Evolutionary conservation across 306 rosid genomes (phyloP).

Genomic region (Alnus glutinosa): DNA sequence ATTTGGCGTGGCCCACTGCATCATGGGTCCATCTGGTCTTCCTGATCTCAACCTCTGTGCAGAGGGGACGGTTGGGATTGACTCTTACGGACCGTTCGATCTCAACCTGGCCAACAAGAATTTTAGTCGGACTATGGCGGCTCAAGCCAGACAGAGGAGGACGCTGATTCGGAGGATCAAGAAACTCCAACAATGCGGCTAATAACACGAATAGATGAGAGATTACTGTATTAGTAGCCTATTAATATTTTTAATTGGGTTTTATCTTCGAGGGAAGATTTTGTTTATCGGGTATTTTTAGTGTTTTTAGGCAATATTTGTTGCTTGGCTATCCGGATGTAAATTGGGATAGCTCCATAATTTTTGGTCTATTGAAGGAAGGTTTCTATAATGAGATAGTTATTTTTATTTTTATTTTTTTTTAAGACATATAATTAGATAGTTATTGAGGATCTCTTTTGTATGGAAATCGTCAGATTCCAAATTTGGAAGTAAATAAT

Average conservation of each 20-base stretch:
- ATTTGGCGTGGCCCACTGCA: not conserved
- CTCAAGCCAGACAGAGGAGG: conserved; percentile 54
- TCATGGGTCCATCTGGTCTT: conserved; percentile 30
- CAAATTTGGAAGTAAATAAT: not conserved
- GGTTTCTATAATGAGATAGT: not conserved
- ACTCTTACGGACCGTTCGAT: conserved; percentile 32
- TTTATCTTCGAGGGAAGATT: not conserved
- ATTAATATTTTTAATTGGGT: not conserved
- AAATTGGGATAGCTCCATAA: not conserved
- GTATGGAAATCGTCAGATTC: not conserved
- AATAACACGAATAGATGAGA: conserved; percentile 19
- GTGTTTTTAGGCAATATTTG: not conserved
- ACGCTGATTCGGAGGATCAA: conserved; percentile 47
- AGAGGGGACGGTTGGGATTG: conserved; percentile 14
- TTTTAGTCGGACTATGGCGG: conserved; percentile 31
- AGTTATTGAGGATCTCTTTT: not conserved
- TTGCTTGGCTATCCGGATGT: not conserved
- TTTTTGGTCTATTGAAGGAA: not conserved
- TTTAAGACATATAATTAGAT: too few relatives aligned
- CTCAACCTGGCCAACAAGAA: conserved; percentile 7
- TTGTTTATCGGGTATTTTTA: not conserved
- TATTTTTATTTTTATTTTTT: too few relatives aligned
- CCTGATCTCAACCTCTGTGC: conserved; percentile 50
- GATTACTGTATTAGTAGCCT: not conserved
- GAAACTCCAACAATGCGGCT: conserved; percentile 21